Evolutionary conservation across 192 early-diverging fungal genomes (phyloP).

Genomic region (Cetraspora pellucida): DNA sequence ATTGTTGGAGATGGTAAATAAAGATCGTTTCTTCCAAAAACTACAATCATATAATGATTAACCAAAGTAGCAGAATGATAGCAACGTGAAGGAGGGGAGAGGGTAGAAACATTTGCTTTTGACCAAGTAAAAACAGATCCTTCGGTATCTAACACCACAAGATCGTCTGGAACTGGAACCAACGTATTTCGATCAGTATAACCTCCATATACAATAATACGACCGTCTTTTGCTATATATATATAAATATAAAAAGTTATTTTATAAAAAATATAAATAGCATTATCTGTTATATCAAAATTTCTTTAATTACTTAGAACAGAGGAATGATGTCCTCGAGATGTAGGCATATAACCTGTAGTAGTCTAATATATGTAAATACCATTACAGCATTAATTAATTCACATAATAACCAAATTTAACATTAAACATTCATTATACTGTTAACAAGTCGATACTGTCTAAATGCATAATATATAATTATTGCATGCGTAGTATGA

Average conservation of each 20-base stretch:
- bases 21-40: neutral
- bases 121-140: neutral
- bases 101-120: constrained; percentile 1
- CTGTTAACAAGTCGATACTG: too few relatives aligned
- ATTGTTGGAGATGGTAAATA: too few relatives aligned
- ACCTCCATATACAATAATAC: constrained; percentile 13
- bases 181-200: too few relatives aligned
- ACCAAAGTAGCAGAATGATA: constrained; percentile 14
- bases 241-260: neutral
- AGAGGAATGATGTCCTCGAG: neutral
- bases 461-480: too few relatives aligned
- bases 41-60: constrained; percentile 7
- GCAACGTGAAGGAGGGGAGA: neutral
- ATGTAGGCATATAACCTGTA: neutral
- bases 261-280: neutral
- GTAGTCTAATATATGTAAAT: neutral
- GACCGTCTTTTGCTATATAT: constrained; percentile 1
- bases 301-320: neutral
- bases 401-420: too few relatives aligned
- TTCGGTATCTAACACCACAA: neutral
- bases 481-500: too few relatives aligned
- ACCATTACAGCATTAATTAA: too few relatives aligned
- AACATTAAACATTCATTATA: too few relatives aligned
- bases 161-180: neutral
- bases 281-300: neutral